phyloP scores from a whole-genome alignment of 345 rosid species.

The Eutrema heterophyllum region DNA sequence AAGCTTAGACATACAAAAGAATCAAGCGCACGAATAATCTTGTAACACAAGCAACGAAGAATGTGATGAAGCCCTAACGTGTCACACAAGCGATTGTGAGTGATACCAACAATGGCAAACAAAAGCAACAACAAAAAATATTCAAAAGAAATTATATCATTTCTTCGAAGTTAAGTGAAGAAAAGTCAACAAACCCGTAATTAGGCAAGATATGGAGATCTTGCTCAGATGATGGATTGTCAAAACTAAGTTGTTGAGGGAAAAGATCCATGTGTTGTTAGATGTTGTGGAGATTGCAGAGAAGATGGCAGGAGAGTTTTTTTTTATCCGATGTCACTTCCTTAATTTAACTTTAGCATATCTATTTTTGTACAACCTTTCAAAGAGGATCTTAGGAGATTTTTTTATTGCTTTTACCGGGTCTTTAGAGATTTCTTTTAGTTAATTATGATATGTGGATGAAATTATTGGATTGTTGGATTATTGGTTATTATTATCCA shows the following conservation, averaged over 20 bases:
- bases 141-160: not conserved
- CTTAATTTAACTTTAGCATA: not conserved
- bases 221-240: not conserved
- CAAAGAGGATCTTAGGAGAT: not conserved
- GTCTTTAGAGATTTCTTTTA: not conserved
- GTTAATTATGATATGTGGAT: not conserved
- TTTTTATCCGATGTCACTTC: not conserved
- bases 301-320: not conserved
- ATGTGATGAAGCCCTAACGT: not conserved
- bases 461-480: not conserved
- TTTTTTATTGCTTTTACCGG: not conserved
- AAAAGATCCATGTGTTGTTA: not conserved
- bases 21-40: not conserved
- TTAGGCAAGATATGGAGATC: not conserved
- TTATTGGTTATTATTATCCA: not conserved
- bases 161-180: not conserved
- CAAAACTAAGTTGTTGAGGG: conserved; percentile 5
- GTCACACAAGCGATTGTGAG: not conserved
- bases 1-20: not conserved
- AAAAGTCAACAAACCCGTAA: conserved; percentile 5
- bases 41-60: not conserved
- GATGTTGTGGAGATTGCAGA: not conserved
- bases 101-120: not conserved
- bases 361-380: not conserved
- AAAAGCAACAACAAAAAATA: not conserved